Base-by-base conservation (phyloP, 2,329 filamentous ascomycete species). In the Coniochaeta prunicola region DNA sequence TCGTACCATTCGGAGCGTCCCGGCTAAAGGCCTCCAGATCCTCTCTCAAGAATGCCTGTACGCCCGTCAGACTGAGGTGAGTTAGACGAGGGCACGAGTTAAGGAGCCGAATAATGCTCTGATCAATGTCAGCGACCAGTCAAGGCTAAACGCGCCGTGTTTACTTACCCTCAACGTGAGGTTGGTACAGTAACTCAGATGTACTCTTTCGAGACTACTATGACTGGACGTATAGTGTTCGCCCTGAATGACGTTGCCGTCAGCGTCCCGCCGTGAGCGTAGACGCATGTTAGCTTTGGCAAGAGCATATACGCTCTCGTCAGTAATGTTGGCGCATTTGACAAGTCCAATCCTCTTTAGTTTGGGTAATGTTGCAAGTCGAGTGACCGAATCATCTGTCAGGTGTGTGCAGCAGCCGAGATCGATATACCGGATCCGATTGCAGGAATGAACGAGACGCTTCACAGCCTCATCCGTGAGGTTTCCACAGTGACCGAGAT, bases 401-500 rank as follows among this genome's bases (percentile, higher is more conserved):
- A 99, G 78, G 65, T 91, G 87, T 15, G 83, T 84, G 73, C 94
- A 99, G 76, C 94, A 97, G n/a, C 94, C 94, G 48, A 99, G 78
- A 70, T 99, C 94, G 63, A 99, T 99, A 71, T 99, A 99, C 58
- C 94, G 85, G 64, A 99, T 97, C 26, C 94, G 86, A 68, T 93
- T 97, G 78, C 94, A 99, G 57, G 80, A 80, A 64, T 88, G 87
- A 40, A 97, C 91, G 33, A 99, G 80, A 58, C 86, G 87, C 66
- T 90, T 89, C 19, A 99, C 91, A 1, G 91, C 92, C 36, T 86
- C 81, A 69, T 99, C 94, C 0, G 93, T 97, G 68, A 99, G 92
- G 53, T 92, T 86, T 30, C 85, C 85, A 73, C 94, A 99, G 72
- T 99, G 94, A 10, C 94, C 94, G 1, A 99, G 81, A 69, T 99